Conservation (phyloP, 2,329 filamentous ascomycete species). For the Paraconiothyrium brasiliense region DNA sequence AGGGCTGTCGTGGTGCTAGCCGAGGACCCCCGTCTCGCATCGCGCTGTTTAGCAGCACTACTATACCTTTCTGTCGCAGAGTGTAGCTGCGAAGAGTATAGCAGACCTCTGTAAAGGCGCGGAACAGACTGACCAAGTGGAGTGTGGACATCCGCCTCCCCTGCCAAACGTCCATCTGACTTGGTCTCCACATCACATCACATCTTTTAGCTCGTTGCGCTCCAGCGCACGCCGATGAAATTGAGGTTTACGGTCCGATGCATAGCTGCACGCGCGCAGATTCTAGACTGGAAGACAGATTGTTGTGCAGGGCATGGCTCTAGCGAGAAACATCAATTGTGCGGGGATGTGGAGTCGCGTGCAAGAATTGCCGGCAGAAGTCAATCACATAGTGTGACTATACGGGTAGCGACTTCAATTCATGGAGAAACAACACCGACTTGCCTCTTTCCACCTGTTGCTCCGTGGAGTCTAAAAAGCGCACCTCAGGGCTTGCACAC, state of each 20-base stretch:
- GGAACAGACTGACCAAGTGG: background rate
- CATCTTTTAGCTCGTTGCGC: background rate
- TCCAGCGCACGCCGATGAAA: background rate
- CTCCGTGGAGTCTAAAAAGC: background rate
- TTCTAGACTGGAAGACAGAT: slow-evolving; percentile 6
- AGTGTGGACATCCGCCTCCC: background rate
- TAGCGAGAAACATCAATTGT: slow-evolving; percentile 7
- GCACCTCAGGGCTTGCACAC: background rate
- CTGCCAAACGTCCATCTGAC: slow-evolving; percentile 2
- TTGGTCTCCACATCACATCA: background rate
- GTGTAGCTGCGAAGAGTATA: background rate
- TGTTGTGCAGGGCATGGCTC: background rate
- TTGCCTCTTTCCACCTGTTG: background rate
- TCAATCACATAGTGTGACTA: slow-evolving; percentile 1
- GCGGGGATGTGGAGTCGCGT: slow-evolving; percentile 9
- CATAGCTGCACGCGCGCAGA: slow-evolving; percentile 6
- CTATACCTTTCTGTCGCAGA: background rate
- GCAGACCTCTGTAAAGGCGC: background rate
- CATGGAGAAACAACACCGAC: slow-evolving; percentile 5
- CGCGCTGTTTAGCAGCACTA: background rate
- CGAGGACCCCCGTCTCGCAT: background rate
- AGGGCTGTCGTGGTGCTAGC: background rate
- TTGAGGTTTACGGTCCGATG: background rate
- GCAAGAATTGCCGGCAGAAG: slow-evolving; percentile 9
- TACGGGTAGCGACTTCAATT: slow-evolving; percentile 3